These are phyloP conservation scores for Salvia hispanica DNA, from an alignment of 257 asterid genomes.

Conservation along the genomic window DNA sequence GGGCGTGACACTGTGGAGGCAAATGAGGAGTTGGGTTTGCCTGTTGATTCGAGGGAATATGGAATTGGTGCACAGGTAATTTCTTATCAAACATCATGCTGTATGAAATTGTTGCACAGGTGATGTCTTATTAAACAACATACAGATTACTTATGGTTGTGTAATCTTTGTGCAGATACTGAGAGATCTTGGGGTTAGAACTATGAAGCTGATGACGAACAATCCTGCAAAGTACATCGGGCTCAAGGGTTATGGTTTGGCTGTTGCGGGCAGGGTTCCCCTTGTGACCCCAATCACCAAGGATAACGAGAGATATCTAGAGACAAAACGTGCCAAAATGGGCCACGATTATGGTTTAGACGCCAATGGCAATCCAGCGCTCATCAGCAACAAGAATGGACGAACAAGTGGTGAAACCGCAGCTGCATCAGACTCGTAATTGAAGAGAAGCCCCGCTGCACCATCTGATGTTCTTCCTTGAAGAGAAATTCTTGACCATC, in stretches of 20 bases:
- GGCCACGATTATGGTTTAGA: constrained; percentile 84
- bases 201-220: constrained; percentile 96
- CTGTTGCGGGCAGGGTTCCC: constrained; percentile 82
- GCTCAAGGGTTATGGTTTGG: constrained; percentile 90
- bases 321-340: constrained; percentile 91
- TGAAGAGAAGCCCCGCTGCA: constrained; percentile 6
- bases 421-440: constrained; percentile 33
- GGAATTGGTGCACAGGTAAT: constrained; percentile 99
- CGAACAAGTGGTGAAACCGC: constrained; percentile 31
- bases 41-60: constrained; percentile 94
- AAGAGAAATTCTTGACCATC: constrained; percentile 3
- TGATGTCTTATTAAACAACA: too few species aligned
- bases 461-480: constrained; percentile 1
- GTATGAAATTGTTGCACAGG: too few species aligned
- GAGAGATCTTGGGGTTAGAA: constrained; percentile 93
- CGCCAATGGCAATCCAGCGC: constrained; percentile 51
- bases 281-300: constrained; percentile 73
- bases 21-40: constrained; percentile 92
- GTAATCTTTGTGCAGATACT: constrained; percentile 62
- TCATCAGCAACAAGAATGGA: constrained; percentile 48
- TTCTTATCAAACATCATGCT: constrained; percentile 15
- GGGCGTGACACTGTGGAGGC: constrained; percentile 98
- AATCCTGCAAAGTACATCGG: constrained; percentile 93
- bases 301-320: constrained; percentile 85
- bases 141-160: neutral